Conservation (phyloP, 495 filamentous ascomycete species). For the Daldinia grandis region DNA sequence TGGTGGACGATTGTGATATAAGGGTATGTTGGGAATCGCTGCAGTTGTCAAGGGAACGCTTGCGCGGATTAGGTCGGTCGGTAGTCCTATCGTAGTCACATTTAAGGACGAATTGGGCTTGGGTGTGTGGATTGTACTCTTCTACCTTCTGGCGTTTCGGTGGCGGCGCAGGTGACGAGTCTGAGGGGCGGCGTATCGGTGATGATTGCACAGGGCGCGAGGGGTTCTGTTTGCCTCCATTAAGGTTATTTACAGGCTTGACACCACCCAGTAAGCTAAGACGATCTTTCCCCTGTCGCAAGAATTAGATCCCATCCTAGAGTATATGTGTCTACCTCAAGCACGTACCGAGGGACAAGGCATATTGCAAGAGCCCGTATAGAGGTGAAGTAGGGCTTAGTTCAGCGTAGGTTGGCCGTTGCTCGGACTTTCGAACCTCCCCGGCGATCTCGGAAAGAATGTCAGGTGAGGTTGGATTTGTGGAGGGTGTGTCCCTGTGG, state of each 20-base stretch:
- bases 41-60: slow-evolving; percentile 30
- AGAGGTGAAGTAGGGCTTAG: background rate
- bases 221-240: slow-evolving; percentile 17
- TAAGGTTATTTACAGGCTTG: slow-evolving; percentile 37
- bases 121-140: slow-evolving; percentile 12
- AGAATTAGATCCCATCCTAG: slow-evolving; percentile 6
- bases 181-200: background rate
- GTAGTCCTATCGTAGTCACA: background rate
- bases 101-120: slow-evolving; percentile 12
- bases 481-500: slow-evolving; percentile 20
- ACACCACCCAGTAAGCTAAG: slow-evolving; percentile 3
- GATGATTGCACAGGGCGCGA: slow-evolving; percentile 14
- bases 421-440: slow-evolving; percentile 25
- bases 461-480: slow-evolving; percentile 36
- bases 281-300: slow-evolving; percentile 3
- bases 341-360: slow-evolving; percentile 4
- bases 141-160: slow-evolving; percentile 44
- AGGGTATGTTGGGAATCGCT: slow-evolving; percentile 38
- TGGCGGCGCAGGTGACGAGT: slow-evolving; percentile 23
- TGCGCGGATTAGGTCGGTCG: slow-evolving; percentile 12
- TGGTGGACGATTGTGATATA: slow-evolving; percentile 32
- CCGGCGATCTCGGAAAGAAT: slow-evolving; percentile 36
- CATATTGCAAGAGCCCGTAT: slow-evolving; percentile 24
- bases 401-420: slow-evolving; percentile 1
- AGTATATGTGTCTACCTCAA: background rate